Base-by-base conservation (phyloP, 768 basidiomycete genomes). In the Mycena capillaripes region DNA sequence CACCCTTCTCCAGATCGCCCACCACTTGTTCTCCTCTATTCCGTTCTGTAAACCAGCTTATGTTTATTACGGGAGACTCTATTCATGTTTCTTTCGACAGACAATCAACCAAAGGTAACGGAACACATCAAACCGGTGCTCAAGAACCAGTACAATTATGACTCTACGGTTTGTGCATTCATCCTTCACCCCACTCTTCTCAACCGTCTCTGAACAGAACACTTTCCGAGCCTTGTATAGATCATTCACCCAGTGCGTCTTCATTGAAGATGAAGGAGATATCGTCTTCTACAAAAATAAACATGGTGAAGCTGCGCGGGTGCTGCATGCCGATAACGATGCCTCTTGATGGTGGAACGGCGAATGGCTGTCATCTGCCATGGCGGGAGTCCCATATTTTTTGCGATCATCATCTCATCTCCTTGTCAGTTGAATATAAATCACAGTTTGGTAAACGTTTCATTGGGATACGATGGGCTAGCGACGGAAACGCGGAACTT, bases 231-330 rank as follows among this genome's bases (percentile, higher is more conserved):
- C 89, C 1, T 82, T 91, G 2, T 90, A 88, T 84, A 79, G 89
- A 38, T 87, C 89, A 0, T 91, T 91, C 77, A 90, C 88, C 7
- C 84, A 89, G 74, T 91, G 90, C 75, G 79, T 76, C 16, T 90
- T 90, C 75, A 83, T 91, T 17, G 90, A 91, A 68, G 83, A 86
- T 42, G 88, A 90, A 56, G 89, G 89, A 12, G 83, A 82, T 16
- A 81, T 90, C 67, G 76, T 90, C 10, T 89, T 90, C 75, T 90
- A 87, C 82, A 87, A 83, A 74, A 88, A 89, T 76, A 80, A 81
- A 73, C 71, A 84, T 30, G 89, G 89, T 9, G 79, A 85, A 55
- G 78, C 86, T 1, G 66, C 23, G 2, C 17, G 66, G 32, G n/a
- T 32, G 7, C 42, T 58, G 40, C 27, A 19, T n/a, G n/a, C n/a